Evolutionary conservation across 73 alveolate genomes (phyloP), one percentile per base, ranked within the genome.

Genomic region (Stentor coeruleus): DNA sequence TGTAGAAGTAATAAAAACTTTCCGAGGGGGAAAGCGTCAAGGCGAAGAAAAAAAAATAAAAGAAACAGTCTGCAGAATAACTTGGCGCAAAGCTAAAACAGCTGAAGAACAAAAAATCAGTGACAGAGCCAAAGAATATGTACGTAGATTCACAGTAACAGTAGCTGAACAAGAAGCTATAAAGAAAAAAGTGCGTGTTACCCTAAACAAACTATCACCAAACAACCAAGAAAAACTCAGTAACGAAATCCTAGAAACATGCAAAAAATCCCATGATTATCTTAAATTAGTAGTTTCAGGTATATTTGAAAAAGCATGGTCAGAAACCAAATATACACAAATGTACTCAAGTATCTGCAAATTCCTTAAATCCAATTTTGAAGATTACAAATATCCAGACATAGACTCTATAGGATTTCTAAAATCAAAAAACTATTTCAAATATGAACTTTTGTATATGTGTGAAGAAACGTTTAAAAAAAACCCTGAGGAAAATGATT

Each of bases 181-280:
- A 15, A 39, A 39, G 38, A 40, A 39, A 2, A 38, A 15, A 75
- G 39, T 75, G 26, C 33, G 39, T 1, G 66, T 20, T n/a, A 75
- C 83, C 0, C 39, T 75, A 75, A 75, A 75, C 58, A 75, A 75
- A 35, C 72, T 75, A 0, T 39, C 83, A 31, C 83, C 83, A 6
- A 20, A 15, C 6, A 75, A 75, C 66, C 59, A n/a, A n/a, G 83
- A 31, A 38, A 75, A 75, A 38, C 66, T 75, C 3, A 75, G 35
- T 20, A 20, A 75, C 38, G 20, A 75, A 15, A 15, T 75, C 39
- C 39, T 39, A 39, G 83, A 37, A 37, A 39, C 38, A 0, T 31
- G 83, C 14, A 37, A 75, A 39, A 26, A 15, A 40, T 39, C 59
- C 20, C 72, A 15, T 39, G 26, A 15, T 2, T 37, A 35, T 0